A percentile compares a stretch with the other conserved stretches of the same genome.
Evolutionary conservation across 805 yeast genomes (phyloP).

Genomic region (Candida boidinii): DNA sequence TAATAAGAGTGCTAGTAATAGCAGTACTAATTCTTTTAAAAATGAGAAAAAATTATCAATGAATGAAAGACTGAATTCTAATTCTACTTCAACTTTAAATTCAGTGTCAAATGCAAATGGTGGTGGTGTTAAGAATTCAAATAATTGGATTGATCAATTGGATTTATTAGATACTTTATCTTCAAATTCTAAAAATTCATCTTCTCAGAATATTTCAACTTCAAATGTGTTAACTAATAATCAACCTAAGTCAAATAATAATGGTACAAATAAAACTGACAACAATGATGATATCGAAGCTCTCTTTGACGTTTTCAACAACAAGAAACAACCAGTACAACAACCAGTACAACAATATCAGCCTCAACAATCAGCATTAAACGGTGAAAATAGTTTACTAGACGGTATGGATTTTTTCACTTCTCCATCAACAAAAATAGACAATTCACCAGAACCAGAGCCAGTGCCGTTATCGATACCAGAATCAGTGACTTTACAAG

Average conservation of each 20-base stretch:
- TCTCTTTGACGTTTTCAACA: conserved; percentile 14
- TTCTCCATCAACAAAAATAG: not conserved
- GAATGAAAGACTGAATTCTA: conserved; percentile 26
- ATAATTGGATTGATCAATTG: conserved; percentile 26
- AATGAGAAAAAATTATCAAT: conserved; percentile 20
- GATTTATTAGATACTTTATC: conserved; percentile 26
- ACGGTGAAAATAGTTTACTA: too few relatives aligned
- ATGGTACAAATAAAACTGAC: too few relatives aligned
- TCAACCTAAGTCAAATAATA: not conserved
- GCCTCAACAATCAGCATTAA: not conserved
- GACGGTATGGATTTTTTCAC: too few relatives aligned
- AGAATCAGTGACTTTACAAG: not conserved
- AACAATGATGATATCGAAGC: conserved; percentile 11
- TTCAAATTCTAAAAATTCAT: not conserved
- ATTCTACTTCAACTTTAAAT: conserved; percentile 3
- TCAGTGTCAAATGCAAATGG: conserved; percentile 4
- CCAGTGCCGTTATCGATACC: too few relatives aligned
- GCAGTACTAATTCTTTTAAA: conserved; percentile 12
- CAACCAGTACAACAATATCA: not conserved
- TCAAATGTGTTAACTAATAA: not conserved
- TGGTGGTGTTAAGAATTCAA: conserved; percentile 1
- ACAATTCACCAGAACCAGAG: too few relatives aligned
- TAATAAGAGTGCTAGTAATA: conserved; percentile 16
- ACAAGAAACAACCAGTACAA: not conserved
- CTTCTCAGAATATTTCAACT: not conserved